A percentile compares a stretch with the other conserved stretches of the same genome.
These are phyloP conservation scores for Sporothrix globosa DNA, from an alignment of 2,329 filamentous ascomycete genomes.

Conservation along the genomic window DNA sequence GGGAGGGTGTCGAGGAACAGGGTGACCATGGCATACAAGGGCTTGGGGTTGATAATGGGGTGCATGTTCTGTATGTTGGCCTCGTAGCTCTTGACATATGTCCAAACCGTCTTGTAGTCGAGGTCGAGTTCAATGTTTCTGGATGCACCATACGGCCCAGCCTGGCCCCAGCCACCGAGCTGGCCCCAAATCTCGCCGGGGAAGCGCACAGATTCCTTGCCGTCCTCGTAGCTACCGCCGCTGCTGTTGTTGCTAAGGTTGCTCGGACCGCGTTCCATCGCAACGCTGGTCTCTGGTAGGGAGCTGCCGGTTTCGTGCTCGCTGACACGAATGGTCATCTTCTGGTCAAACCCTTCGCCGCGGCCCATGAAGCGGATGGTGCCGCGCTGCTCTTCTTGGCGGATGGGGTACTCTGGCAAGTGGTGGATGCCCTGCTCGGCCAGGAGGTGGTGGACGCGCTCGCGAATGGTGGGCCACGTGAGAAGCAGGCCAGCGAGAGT, in stretches of 20 bases:
- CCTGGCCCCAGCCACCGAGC: constrained; percentile 57
- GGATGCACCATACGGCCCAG: constrained; percentile 55
- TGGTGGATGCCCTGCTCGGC: constrained; percentile 56
- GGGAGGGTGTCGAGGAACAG: constrained; percentile 51
- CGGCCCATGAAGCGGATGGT: constrained; percentile 75
- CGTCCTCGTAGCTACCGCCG: constrained; percentile 8
- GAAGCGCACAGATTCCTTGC: neutral
- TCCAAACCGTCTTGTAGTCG: constrained; percentile 53
- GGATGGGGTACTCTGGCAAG: constrained; percentile 74
- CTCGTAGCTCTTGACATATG: constrained; percentile 61
- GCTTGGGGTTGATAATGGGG: constrained; percentile 60
- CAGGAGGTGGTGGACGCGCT: constrained; percentile 61
- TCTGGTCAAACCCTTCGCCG: constrained; percentile 71
- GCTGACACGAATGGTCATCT: constrained; percentile 44
- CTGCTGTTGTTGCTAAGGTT: constrained; percentile 44
- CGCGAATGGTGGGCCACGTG: constrained; percentile 68
- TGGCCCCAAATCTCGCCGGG: constrained; percentile 62
- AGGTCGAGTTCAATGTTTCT: constrained; percentile 57
- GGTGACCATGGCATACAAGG: constrained; percentile 57
- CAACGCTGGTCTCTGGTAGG: neutral
- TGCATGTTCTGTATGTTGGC: constrained; percentile 67
- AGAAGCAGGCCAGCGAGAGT: constrained; percentile 86
- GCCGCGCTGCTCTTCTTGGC: constrained; percentile 73
- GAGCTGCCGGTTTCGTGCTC: constrained; percentile 41
- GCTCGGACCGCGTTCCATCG: constrained; percentile 33